Evolutionary conservation across 2,329 filamentous ascomycete species (phyloP), one percentile per base, ranked within the genome.

Genomic region (Cercospora canescens): DNA sequence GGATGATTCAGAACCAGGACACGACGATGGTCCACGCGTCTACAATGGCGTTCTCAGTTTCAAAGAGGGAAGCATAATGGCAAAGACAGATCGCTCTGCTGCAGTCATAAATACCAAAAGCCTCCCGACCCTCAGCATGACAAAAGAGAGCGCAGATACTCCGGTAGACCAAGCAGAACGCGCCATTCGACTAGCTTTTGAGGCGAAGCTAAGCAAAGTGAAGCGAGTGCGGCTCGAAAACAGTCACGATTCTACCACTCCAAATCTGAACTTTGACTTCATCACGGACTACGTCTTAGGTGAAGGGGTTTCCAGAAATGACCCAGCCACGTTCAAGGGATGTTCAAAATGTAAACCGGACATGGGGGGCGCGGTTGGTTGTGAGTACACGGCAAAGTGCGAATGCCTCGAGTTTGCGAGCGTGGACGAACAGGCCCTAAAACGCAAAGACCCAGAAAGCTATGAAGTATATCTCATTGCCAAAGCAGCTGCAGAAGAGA

Each of bases 201-300:
- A 77, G 16, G 59, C 71, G 21, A 73, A 75, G 65, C 73, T 77
- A 1, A 34, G 7, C 60, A 70, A 4, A 64, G 76, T 65, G 63
- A 80, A 4, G 28, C 69, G n/a, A 52, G 68, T 63, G 45, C 79
- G 21, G 69, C 74, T 62, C 74, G 79, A 61, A 73, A 94, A 94
- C 74, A 79, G 83, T 0, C 78, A 86, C 2, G 88, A 91, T 70
- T 78, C 83, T 1, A 64, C 82, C 72, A 70, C 83, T 71, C 85
- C 84, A 0, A 88, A 90, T 0, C 78, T 86, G 0, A 80, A 85
- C 41, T 96, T 95, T 71, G 82, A 82, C 0, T 94, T 94, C 76
- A 89, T 93, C 61, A 81, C 88, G 6, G 78, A 84, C 1, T 88
- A 87, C 9, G 80, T 89, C 4, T 81, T 91, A 1, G 79, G 85